Evolutionary conservation across 805 yeast genomes (phyloP).

Genomic region (Henningerozyma blattae): DNA sequence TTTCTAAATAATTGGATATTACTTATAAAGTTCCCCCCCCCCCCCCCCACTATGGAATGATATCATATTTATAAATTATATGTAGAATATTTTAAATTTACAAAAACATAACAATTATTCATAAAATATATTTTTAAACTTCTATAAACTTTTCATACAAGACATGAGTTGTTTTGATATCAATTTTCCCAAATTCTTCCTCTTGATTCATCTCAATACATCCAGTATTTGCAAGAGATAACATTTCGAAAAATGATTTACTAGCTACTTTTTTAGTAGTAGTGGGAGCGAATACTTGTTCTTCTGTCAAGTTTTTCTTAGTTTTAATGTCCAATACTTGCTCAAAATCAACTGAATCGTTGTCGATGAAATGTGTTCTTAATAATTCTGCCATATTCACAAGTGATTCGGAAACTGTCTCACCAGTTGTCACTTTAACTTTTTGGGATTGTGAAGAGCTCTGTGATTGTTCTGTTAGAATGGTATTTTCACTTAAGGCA

Average conservation of each 20-base stretch:
- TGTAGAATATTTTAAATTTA: too few relatives aligned
- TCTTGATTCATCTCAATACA: slow-evolving; percentile 54
- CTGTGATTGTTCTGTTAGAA: background rate
- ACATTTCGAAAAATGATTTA: slow-evolving; percentile 59
- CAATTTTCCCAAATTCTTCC: slow-evolving; percentile 46
- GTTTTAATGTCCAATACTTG: slow-evolving; percentile 5
- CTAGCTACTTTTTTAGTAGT: slow-evolving; percentile 18
- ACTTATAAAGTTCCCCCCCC: too few relatives aligned
- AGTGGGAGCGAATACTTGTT: background rate
- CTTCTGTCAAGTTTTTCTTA: slow-evolving; percentile 1
- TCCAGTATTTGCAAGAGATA: slow-evolving; percentile 70
- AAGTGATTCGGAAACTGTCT: slow-evolving; percentile 16
- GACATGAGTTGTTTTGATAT: slow-evolving; percentile 34
- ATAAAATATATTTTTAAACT: too few relatives aligned
- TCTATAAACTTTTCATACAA: slow-evolving; percentile 22
- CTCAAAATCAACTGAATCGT: slow-evolving; percentile 7
- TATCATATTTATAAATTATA: too few relatives aligned
- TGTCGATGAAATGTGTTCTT: slow-evolving; percentile 10
- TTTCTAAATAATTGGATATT: too few relatives aligned
- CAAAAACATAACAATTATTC: too few relatives aligned
- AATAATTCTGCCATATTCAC: slow-evolving; percentile 19
- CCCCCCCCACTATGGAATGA: too few relatives aligned
- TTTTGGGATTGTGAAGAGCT: slow-evolving; percentile 5
- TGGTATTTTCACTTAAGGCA: background rate
- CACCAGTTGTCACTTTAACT: slow-evolving; percentile 10